phyloP scores from a whole-genome alignment of 805 yeast species.

The Cyberlindnera mycetangii region DNA sequence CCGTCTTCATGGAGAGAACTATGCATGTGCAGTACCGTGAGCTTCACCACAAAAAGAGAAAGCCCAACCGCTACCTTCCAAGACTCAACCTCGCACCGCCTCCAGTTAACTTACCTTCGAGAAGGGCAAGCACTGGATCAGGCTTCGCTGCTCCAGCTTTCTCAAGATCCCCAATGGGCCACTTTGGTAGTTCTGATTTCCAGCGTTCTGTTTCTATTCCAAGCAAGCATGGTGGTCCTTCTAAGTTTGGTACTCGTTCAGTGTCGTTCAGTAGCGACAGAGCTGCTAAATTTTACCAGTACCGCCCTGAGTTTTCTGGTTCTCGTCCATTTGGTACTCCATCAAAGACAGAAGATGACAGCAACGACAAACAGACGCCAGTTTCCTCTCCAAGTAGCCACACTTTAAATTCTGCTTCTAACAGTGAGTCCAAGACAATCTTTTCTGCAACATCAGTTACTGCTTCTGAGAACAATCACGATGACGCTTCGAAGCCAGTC shows the following conservation, averaged over 20 bases:
- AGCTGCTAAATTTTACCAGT: slow-evolving; percentile 8
- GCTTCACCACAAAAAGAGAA: slow-evolving; percentile 35
- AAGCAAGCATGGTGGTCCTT: background rate
- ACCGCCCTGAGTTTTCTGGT: slow-evolving; percentile 2
- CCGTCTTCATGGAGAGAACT: slow-evolving; percentile 66
- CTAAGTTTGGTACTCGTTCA: slow-evolving; percentile 19
- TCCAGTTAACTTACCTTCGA: slow-evolving; percentile 61
- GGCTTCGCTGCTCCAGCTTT: slow-evolving; percentile 4
- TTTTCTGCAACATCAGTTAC: slow-evolving; percentile 27
- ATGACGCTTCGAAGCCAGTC: slow-evolving; percentile 20
- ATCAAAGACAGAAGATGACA: slow-evolving; percentile 6
- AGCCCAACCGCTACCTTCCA: slow-evolving; percentile 28
- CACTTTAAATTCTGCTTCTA: slow-evolving; percentile 20
- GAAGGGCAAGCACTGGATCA: slow-evolving; percentile 36
- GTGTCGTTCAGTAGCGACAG: slow-evolving; percentile 22
- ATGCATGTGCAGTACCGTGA: slow-evolving; percentile 86
- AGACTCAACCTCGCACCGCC: slow-evolving; percentile 71
- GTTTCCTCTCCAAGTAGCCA: slow-evolving; percentile 29
- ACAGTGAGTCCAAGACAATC: slow-evolving; percentile 26
- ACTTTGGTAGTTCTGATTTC: slow-evolving; percentile 9
- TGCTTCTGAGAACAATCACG: slow-evolving; percentile 20
- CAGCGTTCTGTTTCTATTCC: slow-evolving; percentile 7
- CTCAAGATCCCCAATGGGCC: slow-evolving; percentile 18
- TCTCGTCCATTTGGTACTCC: slow-evolving; percentile 7
- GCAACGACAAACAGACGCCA: slow-evolving; percentile 20